A percentile compares a stretch with the other conserved stretches of the same genome.
These are phyloP conservation scores for Isoetes taiwanensis DNA, from an alignment of 75 land plant genomes.

Conservation along the genomic window DNA sequence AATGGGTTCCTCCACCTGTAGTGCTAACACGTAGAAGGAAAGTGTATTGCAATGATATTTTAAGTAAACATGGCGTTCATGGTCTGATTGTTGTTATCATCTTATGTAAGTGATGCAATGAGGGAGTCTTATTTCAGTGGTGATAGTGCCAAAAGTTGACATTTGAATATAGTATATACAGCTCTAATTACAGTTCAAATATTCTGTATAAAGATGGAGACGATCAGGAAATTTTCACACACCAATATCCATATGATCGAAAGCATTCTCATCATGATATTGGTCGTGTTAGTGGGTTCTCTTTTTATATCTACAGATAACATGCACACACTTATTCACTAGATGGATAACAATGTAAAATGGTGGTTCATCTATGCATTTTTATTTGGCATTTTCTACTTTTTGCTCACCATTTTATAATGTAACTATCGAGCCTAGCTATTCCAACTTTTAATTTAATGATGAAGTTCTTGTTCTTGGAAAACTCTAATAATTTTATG, in stretches of 20 bases:
- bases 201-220: conserved; percentile 46
- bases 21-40: too few species aligned
- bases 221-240: conserved; percentile 59
- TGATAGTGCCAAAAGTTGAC: too few species aligned
- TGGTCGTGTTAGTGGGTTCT: conserved; percentile 71
- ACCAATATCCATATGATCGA: conserved; percentile 81
- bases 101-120: too few species aligned
- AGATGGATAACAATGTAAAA: conserved; percentile 74
- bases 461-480: neutral
- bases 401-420: conserved; percentile 90
- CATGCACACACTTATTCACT: conserved; percentile 69
- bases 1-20: too few species aligned
- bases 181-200: too few species aligned
- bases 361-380: conserved; percentile 99
- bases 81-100: too few species aligned
- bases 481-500: neutral
- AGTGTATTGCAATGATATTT: too few species aligned
- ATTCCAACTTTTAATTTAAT: conserved; percentile 60
- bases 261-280: conserved; percentile 93
- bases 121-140: too few species aligned
- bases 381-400: conserved; percentile 86
- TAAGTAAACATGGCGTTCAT: too few species aligned
- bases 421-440: conserved; percentile 88
- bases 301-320: conserved; percentile 88
- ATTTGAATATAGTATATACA: too few species aligned